These are phyloP conservation scores for Lentinus brumalis DNA, from an alignment of 768 basidiomycete species.

Conservation along the genomic window DNA sequence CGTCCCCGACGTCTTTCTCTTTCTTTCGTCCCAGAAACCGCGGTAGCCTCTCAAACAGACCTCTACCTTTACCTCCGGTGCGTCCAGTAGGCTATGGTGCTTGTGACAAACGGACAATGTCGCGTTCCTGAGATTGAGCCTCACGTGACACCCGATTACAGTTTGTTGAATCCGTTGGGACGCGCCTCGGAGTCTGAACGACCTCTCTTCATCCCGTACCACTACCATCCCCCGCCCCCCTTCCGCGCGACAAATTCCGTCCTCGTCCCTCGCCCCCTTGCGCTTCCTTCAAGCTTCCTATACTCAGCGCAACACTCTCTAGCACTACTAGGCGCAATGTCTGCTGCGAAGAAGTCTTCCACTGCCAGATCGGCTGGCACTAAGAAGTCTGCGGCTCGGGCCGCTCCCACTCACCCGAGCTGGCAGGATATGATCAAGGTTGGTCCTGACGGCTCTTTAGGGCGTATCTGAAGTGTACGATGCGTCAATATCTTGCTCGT, in stretches of 20 bases:
- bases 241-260: constrained; percentile 23
- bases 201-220: constrained; percentile 42
- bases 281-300: constrained; percentile 20
- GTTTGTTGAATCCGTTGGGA: constrained; percentile 36
- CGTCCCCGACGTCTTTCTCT: constrained; percentile 8
- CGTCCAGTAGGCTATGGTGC: not conserved
- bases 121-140: constrained; percentile 25
- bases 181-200: constrained; percentile 38
- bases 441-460: constrained; percentile 10
- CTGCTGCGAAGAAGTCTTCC: constrained; percentile 40
- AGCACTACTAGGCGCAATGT: constrained; percentile 40
- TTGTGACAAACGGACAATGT: constrained; percentile 12
- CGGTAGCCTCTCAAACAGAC: not conserved
- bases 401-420: constrained; percentile 50
- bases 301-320: constrained; percentile 21
- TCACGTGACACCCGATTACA: constrained; percentile 38
- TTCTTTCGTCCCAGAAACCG: constrained; percentile 5
- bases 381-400: constrained; percentile 46
- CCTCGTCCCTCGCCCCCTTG: constrained; percentile 21
- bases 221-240: constrained; percentile 45
- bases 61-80: constrained; percentile 3
- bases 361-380: constrained; percentile 49
- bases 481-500: not conserved
- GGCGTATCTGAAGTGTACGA: not conserved
- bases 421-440: constrained; percentile 87